Evolutionary conservation across 352 stramenopile genomes (phyloP).

Genomic region (Vaucheria bursata): DNA sequence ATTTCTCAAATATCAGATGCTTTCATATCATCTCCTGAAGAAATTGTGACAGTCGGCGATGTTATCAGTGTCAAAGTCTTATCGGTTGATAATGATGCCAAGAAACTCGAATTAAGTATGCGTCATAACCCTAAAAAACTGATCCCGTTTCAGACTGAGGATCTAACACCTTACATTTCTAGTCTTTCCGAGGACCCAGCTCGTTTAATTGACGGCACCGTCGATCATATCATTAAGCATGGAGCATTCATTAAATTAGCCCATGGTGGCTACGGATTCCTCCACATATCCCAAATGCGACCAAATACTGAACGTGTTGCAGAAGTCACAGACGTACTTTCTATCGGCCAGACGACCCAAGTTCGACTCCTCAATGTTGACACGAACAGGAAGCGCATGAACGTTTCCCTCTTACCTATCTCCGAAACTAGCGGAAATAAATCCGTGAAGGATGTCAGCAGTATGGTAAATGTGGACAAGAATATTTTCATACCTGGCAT

Average conservation of each 20-base stretch:
- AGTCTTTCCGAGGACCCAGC: conserved; percentile 33
- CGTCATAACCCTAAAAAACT: conserved; percentile 16
- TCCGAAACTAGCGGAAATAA: neutral
- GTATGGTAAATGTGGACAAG: conserved; percentile 23
- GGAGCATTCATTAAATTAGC: conserved; percentile 41
- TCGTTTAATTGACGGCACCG: conserved; percentile 26
- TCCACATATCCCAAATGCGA: conserved; percentile 45
- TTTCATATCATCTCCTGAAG: conserved; percentile 35
- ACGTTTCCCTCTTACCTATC: conserved; percentile 37
- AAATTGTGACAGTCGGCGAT: conserved; percentile 39
- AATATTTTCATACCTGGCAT: conserved; percentile 31
- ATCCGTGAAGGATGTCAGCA: conserved; percentile 30
- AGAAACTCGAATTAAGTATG: conserved; percentile 46
- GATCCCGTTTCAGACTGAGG: conserved; percentile 9
- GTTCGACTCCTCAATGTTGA: conserved; percentile 29
- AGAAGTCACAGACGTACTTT: conserved; percentile 35
- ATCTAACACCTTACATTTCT: conserved; percentile 26
- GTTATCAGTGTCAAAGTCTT: conserved; percentile 25
- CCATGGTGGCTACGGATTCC: conserved; percentile 38
- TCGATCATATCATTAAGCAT: conserved; percentile 43
- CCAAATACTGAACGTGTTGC: conserved; percentile 17
- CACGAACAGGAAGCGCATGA: conserved; percentile 30
- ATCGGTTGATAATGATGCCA: conserved; percentile 25
- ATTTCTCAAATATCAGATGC: conserved; percentile 44
- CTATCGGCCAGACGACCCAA: conserved; percentile 34